These are phyloP conservation scores for Emergomyces pasteurianus DNA, from an alignment of 2,329 filamentous ascomycete genomes.

Conservation along the genomic window DNA sequence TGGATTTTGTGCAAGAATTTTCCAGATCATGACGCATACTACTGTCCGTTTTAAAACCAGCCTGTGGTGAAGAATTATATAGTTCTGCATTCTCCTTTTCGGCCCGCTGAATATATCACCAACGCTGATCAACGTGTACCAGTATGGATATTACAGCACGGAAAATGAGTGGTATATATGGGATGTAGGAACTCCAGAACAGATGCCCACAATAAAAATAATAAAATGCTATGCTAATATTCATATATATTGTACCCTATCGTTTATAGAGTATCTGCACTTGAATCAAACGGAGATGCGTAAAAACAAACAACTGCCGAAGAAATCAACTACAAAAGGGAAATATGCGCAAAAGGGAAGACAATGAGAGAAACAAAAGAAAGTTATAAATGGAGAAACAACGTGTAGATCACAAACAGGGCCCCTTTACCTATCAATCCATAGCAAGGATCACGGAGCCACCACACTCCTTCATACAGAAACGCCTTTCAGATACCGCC, in stretches of 20 bases:
- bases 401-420: background rate
- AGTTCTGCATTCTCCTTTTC: too few relatives aligned
- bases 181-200: background rate
- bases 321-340: background rate
- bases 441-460: background rate
- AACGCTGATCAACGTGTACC: too few relatives aligned
- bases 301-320: background rate
- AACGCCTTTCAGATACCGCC: background rate
- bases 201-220: background rate
- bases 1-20: too few relatives aligned
- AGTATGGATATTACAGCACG: background rate
- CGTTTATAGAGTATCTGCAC: background rate
- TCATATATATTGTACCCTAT: background rate
- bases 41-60: too few relatives aligned
- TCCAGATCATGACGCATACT: too few relatives aligned
- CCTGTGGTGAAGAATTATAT: too few relatives aligned
- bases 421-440: background rate
- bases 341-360: background rate
- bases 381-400: too few relatives aligned
- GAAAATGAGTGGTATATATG: background rate
- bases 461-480: background rate
- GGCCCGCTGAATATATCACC: too few relatives aligned
- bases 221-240: background rate
- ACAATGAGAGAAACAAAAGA: too few relatives aligned
- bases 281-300: background rate